A percentile compares a stretch with the other conserved stretches of the same genome.
These are phyloP conservation scores for Vitis labrusca DNA, from an alignment of 164 flowering plant genomes.

Conservation along the genomic window DNA sequence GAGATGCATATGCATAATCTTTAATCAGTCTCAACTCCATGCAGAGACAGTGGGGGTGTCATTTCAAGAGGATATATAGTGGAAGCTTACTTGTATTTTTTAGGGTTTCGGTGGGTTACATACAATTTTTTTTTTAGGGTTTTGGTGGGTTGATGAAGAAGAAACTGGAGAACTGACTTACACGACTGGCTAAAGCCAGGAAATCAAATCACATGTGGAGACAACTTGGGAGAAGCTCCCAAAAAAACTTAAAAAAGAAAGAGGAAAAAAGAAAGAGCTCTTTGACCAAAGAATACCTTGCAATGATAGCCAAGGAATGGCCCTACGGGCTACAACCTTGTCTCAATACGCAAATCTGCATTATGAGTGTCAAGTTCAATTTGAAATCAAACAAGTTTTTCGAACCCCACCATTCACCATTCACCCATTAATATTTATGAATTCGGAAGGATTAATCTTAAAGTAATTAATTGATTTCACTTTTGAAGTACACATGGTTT, in stretches of 20 bases:
- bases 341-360: background rate
- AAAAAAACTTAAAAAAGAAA: too few relatives aligned
- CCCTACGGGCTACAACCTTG: background rate
- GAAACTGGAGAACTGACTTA: background rate
- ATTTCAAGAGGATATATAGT: slow-evolving; percentile 6
- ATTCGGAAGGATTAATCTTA: too few relatives aligned
- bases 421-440: too few relatives aligned
- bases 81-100: too few relatives aligned
- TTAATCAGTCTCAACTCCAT: too few relatives aligned
- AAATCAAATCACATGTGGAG: slow-evolving; percentile 19
- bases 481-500: background rate
- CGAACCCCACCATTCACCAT: too few relatives aligned
- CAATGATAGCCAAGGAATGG: background rate
- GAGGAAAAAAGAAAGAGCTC: too few relatives aligned
- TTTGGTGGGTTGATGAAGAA: too few relatives aligned
- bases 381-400: background rate
- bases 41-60: slow-evolving; percentile 20
- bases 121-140: too few relatives aligned
- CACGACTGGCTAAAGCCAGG: background rate
- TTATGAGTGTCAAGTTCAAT: background rate
- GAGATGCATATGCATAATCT: background rate
- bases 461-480: background rate
- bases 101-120: too few relatives aligned
- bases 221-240: slow-evolving; percentile 20
- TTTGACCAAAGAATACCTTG: slow-evolving; percentile 8